phyloP scores from a whole-genome alignment of 192 early-diverging fungal genomes.

The Lunasporangiospora selenospora region DNA sequence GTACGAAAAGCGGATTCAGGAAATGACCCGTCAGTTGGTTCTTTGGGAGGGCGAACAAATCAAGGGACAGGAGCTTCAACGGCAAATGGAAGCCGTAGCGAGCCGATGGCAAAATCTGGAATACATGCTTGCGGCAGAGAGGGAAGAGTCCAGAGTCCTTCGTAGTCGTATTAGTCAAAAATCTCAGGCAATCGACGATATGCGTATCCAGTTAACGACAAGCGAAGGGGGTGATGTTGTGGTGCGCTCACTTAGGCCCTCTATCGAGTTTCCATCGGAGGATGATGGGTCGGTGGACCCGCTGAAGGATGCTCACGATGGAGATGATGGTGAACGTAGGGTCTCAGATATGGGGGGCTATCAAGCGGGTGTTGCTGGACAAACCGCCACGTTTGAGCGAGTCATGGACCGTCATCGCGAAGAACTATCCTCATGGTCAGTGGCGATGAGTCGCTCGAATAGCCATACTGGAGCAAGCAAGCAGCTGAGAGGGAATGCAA shows the following conservation, averaged over 20 bases:
- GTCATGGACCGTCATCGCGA: too few relatives aligned
- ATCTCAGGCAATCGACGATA: slow-evolving; percentile 45
- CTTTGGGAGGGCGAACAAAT: slow-evolving; percentile 50
- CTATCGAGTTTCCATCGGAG: slow-evolving; percentile 1
- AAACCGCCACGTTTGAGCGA: too few relatives aligned
- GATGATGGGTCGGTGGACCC: slow-evolving; percentile 1
- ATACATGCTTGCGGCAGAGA: slow-evolving; percentile 28
- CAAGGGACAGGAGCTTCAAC: slow-evolving; percentile 52
- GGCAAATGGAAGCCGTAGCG: slow-evolving; percentile 48
- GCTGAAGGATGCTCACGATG: not conserved
- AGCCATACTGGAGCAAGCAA: slow-evolving; percentile 29
- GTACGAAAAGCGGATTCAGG: slow-evolving; percentile 55
- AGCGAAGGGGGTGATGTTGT: slow-evolving; percentile 8
- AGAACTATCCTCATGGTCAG: too few relatives aligned
- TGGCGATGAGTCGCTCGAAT: slow-evolving; percentile 9
- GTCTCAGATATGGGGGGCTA: too few relatives aligned
- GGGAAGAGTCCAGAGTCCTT: slow-evolving; percentile 22
- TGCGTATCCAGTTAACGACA: slow-evolving; percentile 39
- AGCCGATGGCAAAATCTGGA: slow-evolving; percentile 47
- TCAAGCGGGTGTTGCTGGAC: too few relatives aligned
- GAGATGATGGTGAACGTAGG: too few relatives aligned
- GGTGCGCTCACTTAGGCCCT: not conserved
- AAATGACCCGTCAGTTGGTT: slow-evolving; percentile 57
- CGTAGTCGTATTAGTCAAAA: slow-evolving; percentile 30
- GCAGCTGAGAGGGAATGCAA: slow-evolving; percentile 17